These are phyloP conservation scores for Takashimella koratensis DNA, from an alignment of 1,284 basidiomycete species.

Conservation along the genomic window DNA sequence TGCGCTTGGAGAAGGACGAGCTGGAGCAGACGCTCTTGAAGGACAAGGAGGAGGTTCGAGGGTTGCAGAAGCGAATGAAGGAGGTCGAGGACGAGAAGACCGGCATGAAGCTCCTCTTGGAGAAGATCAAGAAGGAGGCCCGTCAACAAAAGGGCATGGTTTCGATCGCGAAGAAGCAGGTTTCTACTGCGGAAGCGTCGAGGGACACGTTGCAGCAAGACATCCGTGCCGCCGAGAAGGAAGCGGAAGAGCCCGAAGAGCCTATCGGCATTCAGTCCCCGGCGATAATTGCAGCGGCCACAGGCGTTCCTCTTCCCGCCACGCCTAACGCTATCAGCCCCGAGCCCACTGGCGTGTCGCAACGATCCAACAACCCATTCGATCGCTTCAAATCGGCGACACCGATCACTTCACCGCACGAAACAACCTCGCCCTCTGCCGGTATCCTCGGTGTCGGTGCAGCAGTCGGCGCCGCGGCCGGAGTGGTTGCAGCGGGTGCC, in stretches of 20 bases:
- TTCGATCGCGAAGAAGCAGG: constrained; percentile 92
- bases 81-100: constrained; percentile 75
- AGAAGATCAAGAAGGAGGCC: constrained; percentile 88
- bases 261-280: constrained; percentile 51
- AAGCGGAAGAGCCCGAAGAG: constrained; percentile 57
- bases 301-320: constrained; percentile 62
- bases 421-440: constrained; percentile 15
- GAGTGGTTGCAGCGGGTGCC: constrained; percentile 23
- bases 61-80: constrained; percentile 78
- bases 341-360: constrained; percentile 48
- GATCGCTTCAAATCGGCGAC: constrained; percentile 53
- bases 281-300: constrained; percentile 54
- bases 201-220: constrained; percentile 69
- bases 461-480: constrained; percentile 8
- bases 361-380: constrained; percentile 90
- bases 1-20: constrained; percentile 87
- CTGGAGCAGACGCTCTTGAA: constrained; percentile 80
- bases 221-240: constrained; percentile 52
- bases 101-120: constrained; percentile 67
- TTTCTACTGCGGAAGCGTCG: constrained; percentile 77
- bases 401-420: not conserved
- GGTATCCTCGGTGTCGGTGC: constrained; percentile 32
- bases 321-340: constrained; percentile 59
- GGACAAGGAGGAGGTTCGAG: constrained; percentile 92
- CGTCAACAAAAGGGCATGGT: constrained; percentile 93